phyloP scores from a whole-genome alignment of 2,329 filamentous ascomycete genomes.

The Colletotrichum spinosum region DNA sequence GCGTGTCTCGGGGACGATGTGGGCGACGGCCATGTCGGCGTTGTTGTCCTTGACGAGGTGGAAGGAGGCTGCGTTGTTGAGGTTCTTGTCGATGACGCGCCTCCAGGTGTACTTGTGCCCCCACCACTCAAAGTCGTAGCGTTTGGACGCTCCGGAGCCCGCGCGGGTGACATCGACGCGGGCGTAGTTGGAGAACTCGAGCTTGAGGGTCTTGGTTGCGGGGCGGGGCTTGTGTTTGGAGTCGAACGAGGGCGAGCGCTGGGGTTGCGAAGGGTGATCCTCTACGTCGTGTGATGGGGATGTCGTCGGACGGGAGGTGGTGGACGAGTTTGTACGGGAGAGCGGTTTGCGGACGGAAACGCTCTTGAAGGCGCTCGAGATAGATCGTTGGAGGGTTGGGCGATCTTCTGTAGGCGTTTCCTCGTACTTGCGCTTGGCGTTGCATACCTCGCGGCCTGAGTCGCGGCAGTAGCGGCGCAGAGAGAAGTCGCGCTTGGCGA shows the following conservation, averaged over 20 bases:
- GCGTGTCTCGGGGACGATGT: slow-evolving; percentile 85
- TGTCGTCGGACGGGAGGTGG: slow-evolving; percentile 49
- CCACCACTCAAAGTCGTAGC: slow-evolving; percentile 96
- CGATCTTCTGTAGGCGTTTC: slow-evolving; percentile 59
- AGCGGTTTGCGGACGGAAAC: slow-evolving; percentile 52
- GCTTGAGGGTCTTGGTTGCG: slow-evolving; percentile 81
- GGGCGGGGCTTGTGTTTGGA: slow-evolving; percentile 50
- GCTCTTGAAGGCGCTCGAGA: slow-evolving; percentile 62
- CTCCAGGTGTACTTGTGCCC: slow-evolving; percentile 87
- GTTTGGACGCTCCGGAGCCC: slow-evolving; percentile 74
- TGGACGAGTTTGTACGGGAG: slow-evolving; percentile 48
- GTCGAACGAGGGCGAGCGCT: slow-evolving; percentile 46
- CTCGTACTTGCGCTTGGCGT: slow-evolving; percentile 78
- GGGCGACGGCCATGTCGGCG: slow-evolving; percentile 70
- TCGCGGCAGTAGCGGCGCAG: slow-evolving; percentile 91
- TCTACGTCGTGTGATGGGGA: slow-evolving; percentile 48
- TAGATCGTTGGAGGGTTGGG: slow-evolving; percentile 58
- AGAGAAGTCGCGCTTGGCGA: slow-evolving; percentile 88
- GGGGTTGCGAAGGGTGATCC: slow-evolving; percentile 45
- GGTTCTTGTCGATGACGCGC: slow-evolving; percentile 76
- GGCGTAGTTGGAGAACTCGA: slow-evolving; percentile 98
- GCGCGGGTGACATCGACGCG: slow-evolving; percentile 84
- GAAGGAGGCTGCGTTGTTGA: slow-evolving; percentile 75
- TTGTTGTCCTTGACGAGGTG: slow-evolving; percentile 78
- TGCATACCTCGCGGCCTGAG: slow-evolving; percentile 93